phyloP scores from a whole-genome alignment of 106 monocot species.

The Dendrobium catenatum region DNA sequence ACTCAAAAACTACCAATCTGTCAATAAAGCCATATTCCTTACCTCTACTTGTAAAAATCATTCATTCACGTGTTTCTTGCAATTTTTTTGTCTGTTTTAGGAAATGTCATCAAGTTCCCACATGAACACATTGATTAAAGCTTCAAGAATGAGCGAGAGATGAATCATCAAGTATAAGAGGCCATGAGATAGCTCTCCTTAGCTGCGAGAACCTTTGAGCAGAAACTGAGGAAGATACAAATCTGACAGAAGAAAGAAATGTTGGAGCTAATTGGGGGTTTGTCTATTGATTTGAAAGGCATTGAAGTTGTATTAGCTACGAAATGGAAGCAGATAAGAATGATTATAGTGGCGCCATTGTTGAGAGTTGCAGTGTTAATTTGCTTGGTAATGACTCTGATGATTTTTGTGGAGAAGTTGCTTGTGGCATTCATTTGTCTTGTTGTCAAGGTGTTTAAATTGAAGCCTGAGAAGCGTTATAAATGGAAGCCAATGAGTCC shows the following conservation, averaged over 20 bases:
- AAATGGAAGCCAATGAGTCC: slow-evolving; percentile 22
- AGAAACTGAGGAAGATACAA: not conserved
- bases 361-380: slow-evolving; percentile 14
- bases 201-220: not conserved
- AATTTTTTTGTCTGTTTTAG: too few species aligned
- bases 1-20: too few species aligned
- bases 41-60: too few species aligned
- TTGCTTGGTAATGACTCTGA: slow-evolving; percentile 28
- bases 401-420: slow-evolving; percentile 31
- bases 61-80: too few species aligned
- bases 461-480: slow-evolving; percentile 30
- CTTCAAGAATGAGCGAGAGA: too few species aligned
- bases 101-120: too few species aligned
- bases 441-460: slow-evolving; percentile 15
- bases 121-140: too few species aligned
- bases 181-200: not conserved
- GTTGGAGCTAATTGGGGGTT: not conserved
- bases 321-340: slow-evolving; percentile 9
- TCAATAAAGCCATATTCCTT: too few species aligned
- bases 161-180: not conserved
- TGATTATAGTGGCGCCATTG: slow-evolving; percentile 19
- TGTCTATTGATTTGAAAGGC: not conserved
- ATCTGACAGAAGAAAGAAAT: not conserved
- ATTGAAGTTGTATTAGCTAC: not conserved
- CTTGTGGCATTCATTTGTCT: slow-evolving; percentile 19